Conservation (phyloP, 148 eudicot species). For the Beta vulgaris region DNA sequence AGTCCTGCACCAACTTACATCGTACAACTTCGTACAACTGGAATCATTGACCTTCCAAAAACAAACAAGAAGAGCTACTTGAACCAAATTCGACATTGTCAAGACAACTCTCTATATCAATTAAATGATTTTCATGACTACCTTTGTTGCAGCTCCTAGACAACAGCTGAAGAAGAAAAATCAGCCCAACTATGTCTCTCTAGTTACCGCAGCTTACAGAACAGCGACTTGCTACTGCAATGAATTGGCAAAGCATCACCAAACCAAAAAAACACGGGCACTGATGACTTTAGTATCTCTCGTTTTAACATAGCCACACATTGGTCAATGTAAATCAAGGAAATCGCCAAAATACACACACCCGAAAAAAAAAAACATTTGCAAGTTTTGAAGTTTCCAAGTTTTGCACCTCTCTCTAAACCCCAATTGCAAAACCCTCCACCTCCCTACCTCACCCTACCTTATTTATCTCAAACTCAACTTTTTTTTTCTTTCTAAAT, state of each 20-base stretch:
- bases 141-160: background rate
- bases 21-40: conserved; percentile 6
- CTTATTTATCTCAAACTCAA: too few species aligned
- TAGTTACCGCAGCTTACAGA: conserved; percentile 1
- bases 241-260: background rate
- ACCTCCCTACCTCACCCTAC: too few species aligned
- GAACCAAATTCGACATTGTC: background rate
- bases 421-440: too few species aligned
- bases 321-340: too few species aligned
- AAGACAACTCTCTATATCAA: background rate
- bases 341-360: too few species aligned
- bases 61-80: background rate
- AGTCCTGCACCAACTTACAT: conserved; percentile 23
- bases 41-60: conserved; percentile 13
- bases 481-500: too few species aligned
- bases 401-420: too few species aligned
- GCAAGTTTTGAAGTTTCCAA: too few species aligned
- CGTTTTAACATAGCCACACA: too few species aligned
- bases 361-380: too few species aligned
- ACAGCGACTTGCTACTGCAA: conserved; percentile 2
- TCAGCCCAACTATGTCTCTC: background rate
- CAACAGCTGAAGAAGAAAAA: background rate
- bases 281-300: too few species aligned
- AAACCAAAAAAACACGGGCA: background rate
- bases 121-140: background rate